Percentiles rank a stretch among this genome's conserved stretches.
Evolutionary conservation across 805 yeast genomes (phyloP).

Genomic region (Pichia scutulata): DNA sequence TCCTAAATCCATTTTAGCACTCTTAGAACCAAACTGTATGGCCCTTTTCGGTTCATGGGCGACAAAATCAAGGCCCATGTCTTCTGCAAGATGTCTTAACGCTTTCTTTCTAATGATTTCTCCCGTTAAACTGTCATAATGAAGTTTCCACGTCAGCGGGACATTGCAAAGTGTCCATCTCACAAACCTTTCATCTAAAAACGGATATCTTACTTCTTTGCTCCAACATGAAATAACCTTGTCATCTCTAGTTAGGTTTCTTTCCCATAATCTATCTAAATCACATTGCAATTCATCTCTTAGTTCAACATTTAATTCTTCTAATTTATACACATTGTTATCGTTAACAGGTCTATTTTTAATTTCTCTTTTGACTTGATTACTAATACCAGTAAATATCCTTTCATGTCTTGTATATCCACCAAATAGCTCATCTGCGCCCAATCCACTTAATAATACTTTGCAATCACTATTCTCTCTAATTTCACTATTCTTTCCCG

Average conservation of each 20-base stretch:
- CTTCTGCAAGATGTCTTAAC: constrained; percentile 53
- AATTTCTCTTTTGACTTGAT: constrained; percentile 16
- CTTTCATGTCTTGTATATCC: constrained; percentile 85
- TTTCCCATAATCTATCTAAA: constrained; percentile 59
- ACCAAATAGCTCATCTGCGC: constrained; percentile 96
- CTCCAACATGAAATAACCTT: constrained; percentile 83
- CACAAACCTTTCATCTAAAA: constrained; percentile 58
- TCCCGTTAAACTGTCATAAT: constrained; percentile 29
- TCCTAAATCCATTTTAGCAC: constrained; percentile 87
- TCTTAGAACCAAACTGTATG: constrained; percentile 91
- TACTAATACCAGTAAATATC: constrained; percentile 31
- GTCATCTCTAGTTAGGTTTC: constrained; percentile 90
- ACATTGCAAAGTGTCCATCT: constrained; percentile 31
- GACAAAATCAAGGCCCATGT: constrained; percentile 39
- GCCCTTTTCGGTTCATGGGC: constrained; percentile 82
- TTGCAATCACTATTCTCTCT: constrained; percentile 40
- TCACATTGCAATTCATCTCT: constrained; percentile 59
- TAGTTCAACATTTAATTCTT: constrained; percentile 33
- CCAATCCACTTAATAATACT: constrained; percentile 84
- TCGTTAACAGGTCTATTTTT: constrained; percentile 19
- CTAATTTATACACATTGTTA: constrained; percentile 10
- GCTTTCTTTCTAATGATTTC: constrained; percentile 41
- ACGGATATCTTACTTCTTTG: constrained; percentile 85
- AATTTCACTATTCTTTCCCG: constrained; percentile 36
- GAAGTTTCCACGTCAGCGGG: constrained; percentile 40